Evolutionary conservation across 192 early-diverging fungal genomes (phyloP), one percentile per base, ranked within the genome.

Genomic region (Coemansia sp.): DNA sequence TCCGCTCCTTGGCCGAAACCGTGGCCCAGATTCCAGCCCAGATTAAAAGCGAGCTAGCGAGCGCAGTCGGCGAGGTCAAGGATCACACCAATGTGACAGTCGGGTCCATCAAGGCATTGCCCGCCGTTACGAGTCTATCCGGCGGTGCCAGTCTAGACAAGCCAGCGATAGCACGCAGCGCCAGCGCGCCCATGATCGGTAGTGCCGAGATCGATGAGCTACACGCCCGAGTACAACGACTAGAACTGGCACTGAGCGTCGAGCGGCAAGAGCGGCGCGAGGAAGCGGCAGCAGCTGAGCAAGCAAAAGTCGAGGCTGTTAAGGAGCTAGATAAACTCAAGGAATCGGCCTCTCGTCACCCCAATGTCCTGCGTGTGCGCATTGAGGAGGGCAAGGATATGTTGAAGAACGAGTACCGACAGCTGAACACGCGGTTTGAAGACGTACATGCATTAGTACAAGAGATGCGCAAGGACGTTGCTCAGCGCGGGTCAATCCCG

Each of bases 401-500:
- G 65, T 79, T 90, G 8, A 79, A 85, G 46, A 72, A 62, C 31
- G 64, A 71, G n/a, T 86, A 87, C 62, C 81, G 88, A 1, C 66
- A 65, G 38, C 76, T 87, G 24, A 88, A 85, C n/a, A 53, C 73
- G 24, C 73, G 80, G 46, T 84, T 91, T 18, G 92, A 92, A 67
- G 87, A 89, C n/a, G 73, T 90, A 11, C 87, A 92, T 66, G 83
- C 88, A 57, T 71, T 90, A 50, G 84, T 92, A 13, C 90, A 92
- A 64, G 87, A 90, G 46, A 84, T 94, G 70, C 92, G 92, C 70
- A 55, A 90, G 61, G 92, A 94, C 78, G 87, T 92, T 22, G 87
- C 90, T 0, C 86, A 90, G 67, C 85, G 91, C 12, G 89, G 89
- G 27, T 86, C 87, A 43, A 85, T 85, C 39, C 91, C 92, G 1